phyloP scores from a whole-genome alignment of 768 basidiomycete species.

The Termitomyces sp. region DNA sequence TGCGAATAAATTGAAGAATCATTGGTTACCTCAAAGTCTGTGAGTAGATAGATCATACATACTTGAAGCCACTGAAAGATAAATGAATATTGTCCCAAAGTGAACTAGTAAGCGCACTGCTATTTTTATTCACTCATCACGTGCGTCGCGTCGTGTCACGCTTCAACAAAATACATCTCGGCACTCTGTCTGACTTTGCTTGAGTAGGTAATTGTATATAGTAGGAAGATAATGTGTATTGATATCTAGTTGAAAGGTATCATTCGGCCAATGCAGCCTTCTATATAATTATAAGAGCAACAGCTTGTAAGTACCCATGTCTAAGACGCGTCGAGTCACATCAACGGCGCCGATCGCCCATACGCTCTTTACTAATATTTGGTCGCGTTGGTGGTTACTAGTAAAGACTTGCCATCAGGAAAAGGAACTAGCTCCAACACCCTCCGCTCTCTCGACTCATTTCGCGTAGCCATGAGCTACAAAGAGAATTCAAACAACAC shows the following conservation, averaged over 20 bases:
- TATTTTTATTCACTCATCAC: not conserved
- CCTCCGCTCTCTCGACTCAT: not conserved
- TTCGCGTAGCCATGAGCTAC: slow-evolving; percentile 17
- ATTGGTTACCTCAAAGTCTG: slow-evolving; percentile 66
- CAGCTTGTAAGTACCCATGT: too few relatives aligned
- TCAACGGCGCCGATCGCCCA: not conserved
- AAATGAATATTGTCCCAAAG: too few relatives aligned
- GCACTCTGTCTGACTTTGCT: not conserved
- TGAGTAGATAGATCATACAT: slow-evolving; percentile 20
- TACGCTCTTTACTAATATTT: slow-evolving; percentile 10
- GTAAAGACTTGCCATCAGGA: not conserved
- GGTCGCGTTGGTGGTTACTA: not conserved
- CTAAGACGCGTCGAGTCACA: slow-evolving; percentile 14
- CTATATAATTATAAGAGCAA: not conserved
- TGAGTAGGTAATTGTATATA: not conserved
- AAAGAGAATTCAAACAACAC: slow-evolving; percentile 22
- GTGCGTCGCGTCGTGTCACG: not conserved
- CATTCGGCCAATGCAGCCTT: not conserved
- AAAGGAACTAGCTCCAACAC: not conserved
- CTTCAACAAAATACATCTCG: not conserved
- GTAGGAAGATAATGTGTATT: not conserved
- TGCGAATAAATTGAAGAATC: slow-evolving; percentile 49
- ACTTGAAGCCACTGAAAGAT: not conserved
- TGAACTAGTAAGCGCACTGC: too few relatives aligned
- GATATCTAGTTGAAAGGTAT: not conserved